phyloP scores from a whole-genome alignment of 176 grass and related monocot species.

The Eleusine indica region DNA sequence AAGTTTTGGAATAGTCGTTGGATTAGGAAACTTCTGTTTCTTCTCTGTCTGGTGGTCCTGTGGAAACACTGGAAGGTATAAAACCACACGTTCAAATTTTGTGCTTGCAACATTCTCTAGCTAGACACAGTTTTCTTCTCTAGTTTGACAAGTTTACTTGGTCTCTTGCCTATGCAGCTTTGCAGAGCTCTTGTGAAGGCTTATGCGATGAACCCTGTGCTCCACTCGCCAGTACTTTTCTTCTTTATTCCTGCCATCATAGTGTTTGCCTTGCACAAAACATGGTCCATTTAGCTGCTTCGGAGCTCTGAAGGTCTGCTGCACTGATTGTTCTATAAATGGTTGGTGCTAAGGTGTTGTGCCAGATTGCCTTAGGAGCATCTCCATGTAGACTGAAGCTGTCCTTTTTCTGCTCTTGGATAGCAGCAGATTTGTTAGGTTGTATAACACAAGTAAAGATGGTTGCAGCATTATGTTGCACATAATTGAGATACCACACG shows the following conservation, averaged over 20 bases:
- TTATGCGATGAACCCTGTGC: constrained; percentile 83
- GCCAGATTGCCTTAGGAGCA: background rate
- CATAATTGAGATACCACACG: background rate
- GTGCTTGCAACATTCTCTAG: background rate
- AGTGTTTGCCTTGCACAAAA: constrained; percentile 68
- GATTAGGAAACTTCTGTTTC: constrained; percentile 77
- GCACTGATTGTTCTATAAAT: background rate
- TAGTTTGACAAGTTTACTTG: background rate
- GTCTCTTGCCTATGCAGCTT: constrained; percentile 49
- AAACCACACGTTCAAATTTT: background rate
- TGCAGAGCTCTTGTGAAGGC: constrained; percentile 90
- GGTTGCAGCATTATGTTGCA: background rate
- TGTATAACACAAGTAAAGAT: constrained; percentile 27
- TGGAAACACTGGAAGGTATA: constrained; percentile 94
- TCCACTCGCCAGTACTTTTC: constrained; percentile 70
- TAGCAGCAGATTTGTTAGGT: constrained; percentile 10
- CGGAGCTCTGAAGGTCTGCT: background rate
- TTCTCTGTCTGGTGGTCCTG: constrained; percentile 57
- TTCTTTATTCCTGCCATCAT: constrained; percentile 74
- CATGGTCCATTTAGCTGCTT: constrained; percentile 54
- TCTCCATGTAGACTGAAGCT: constrained; percentile 7
- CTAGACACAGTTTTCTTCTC: background rate
- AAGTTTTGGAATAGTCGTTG: constrained; percentile 61
- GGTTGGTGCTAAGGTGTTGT: background rate
- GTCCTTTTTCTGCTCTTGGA: background rate